Conservation (phyloP, 768 basidiomycete species). For the Tylopilus sp. region DNA sequence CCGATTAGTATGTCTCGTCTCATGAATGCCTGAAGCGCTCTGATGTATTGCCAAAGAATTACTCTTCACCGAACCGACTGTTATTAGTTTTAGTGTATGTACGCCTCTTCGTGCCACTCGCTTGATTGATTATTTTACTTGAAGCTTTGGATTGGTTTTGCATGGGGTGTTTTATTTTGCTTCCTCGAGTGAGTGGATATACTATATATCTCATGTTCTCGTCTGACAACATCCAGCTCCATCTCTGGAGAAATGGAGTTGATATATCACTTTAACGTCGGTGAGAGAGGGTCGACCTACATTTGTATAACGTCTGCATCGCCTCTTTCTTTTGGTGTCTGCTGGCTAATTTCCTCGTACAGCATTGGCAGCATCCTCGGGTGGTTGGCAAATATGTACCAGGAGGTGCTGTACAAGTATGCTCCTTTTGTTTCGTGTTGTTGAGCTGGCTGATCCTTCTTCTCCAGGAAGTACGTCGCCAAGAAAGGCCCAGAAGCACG, state of each 20-base stretch:
- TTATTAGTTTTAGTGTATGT: slow-evolving; percentile 67
- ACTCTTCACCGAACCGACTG: slow-evolving; percentile 56
- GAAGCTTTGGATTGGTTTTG: slow-evolving; percentile 70
- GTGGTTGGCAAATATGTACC: slow-evolving; percentile 42
- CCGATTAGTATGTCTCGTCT: slow-evolving; percentile 61
- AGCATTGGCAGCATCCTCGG: slow-evolving; percentile 58
- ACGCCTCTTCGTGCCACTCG: not conserved
- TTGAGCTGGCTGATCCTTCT: not conserved
- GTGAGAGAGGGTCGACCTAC: slow-evolving; percentile 59
- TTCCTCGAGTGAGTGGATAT: slow-evolving; percentile 50
- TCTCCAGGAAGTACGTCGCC: slow-evolving; percentile 26
- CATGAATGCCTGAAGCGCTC: not conserved
- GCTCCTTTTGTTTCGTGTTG: slow-evolving; percentile 10
- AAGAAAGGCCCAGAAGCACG: slow-evolving; percentile 53
- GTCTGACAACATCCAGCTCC: slow-evolving; percentile 37
- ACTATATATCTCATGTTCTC: not conserved
- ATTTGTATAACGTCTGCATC: slow-evolving; percentile 48
- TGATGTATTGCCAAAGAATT: slow-evolving; percentile 14
- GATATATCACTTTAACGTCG: slow-evolving; percentile 58
- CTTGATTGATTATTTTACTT: not conserved
- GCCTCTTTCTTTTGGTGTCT: not conserved
- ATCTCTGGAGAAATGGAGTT: slow-evolving; percentile 52
- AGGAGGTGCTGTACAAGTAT: slow-evolving; percentile 50
- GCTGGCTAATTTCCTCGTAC: not conserved
- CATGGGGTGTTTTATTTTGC: slow-evolving; percentile 74